phyloP scores from a whole-genome alignment of 441 rosid genomes.

The Viola pubescens region DNA sequence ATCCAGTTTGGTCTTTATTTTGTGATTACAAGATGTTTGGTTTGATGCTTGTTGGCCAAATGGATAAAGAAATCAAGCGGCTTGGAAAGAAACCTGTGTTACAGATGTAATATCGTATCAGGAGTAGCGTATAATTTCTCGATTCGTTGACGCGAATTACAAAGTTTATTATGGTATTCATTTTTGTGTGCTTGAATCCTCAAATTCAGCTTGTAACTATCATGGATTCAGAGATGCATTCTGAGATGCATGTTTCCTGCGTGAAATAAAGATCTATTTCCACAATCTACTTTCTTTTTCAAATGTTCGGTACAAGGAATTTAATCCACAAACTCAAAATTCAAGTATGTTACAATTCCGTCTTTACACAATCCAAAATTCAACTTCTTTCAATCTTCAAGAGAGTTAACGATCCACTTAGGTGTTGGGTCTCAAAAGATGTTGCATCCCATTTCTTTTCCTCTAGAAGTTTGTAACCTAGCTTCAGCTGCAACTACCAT shows the following conservation, averaged over 20 bases:
- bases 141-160: too few species aligned
- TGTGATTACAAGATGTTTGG: constrained; percentile 96
- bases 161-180: too few species aligned
- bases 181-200: too few species aligned
- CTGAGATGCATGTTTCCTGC: neutral
- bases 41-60: constrained; percentile 79
- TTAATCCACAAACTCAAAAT: constrained; percentile 12
- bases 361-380: constrained; percentile 15
- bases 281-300: neutral
- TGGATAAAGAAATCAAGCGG: constrained; percentile 95
- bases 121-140: too few species aligned
- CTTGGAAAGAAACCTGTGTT: constrained; percentile 87
- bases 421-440: neutral
- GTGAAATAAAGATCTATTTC: neutral
- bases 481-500: constrained; percentile 7
- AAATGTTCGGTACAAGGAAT: constrained; percentile 8
- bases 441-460: neutral
- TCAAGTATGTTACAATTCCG: constrained; percentile 30
- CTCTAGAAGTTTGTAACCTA: constrained; percentile 5
- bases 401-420: constrained; percentile 1
- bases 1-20: constrained; percentile 80
- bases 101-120: constrained; percentile 16
- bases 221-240: neutral
- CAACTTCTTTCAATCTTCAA: constrained; percentile 2
- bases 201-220: too few species aligned